Base-by-base conservation (phyloP, 345 rosid species). In the Rhodamnia argentea region DNA sequence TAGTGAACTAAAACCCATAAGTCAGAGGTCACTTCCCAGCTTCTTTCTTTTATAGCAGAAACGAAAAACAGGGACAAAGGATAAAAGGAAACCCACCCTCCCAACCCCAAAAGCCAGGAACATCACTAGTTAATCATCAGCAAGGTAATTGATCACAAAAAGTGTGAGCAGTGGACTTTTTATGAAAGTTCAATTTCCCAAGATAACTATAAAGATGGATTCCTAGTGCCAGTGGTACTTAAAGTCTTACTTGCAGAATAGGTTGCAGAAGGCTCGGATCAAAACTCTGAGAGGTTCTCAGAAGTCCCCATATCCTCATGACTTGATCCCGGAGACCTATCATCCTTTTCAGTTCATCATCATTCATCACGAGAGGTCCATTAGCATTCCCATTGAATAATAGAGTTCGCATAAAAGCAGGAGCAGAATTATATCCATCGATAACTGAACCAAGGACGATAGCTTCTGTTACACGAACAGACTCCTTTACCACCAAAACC, bases 211-310 rank as follows among this genome's bases (percentile, higher is more conserved):
- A 55, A 55, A 70, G 47, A 70, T 18, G 13, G 16, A 32, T 37
- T 32, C 26, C 47, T 70, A 18, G 47, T 14, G 20, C 81, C 81
- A 18, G 26, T 37, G 12, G 10, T 74, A 29, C 40, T 24, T 40
- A 53, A 62, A 50, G 56, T 16, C 81, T 74, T 50, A 96, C 99
- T 96, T 96, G 98, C 88, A 94, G 86, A 87, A 97, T 86, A 70
- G 99, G 99, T 84, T 92, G 99, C 93, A 97, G 86, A 59, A 96
- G 86, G 16, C 93, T 87, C 9, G 98, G 98, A 87, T 97, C 99
- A 88, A 97, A 97, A 90, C 90, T 95, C 85, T 94, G 93, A 53
- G 99, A 94, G 58, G 96, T 90, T 78, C 88, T 93, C 29, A 97
- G 88, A 84, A 93, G 98, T 76, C 91, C 90, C 99, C 99, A 97